These are phyloP conservation scores for Penicilliopsis zonata DNA, from an alignment of 495 filamentous ascomycete species.

Conservation along the genomic window DNA sequence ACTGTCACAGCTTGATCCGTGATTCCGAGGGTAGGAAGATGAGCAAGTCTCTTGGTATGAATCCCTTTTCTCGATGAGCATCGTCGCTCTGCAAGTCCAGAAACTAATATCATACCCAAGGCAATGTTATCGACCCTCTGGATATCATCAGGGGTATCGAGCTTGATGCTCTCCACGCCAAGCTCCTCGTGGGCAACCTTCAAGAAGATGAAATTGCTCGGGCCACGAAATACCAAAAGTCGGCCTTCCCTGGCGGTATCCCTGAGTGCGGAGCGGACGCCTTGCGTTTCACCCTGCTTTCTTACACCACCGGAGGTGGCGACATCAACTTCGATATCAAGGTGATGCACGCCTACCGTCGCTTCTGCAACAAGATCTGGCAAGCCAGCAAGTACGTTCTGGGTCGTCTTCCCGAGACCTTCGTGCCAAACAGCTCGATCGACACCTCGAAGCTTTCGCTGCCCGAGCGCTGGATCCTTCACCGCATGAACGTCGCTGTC, in stretches of 20 bases:
- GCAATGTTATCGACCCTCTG: constrained; percentile 74
- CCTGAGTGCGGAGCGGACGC: constrained; percentile 83
- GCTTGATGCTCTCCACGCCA: constrained; percentile 55
- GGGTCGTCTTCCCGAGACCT: constrained; percentile 61
- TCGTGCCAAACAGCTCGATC: constrained; percentile 45
- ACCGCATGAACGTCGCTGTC: constrained; percentile 63
- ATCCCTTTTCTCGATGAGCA: too few species aligned
- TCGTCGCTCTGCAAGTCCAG: too few species aligned
- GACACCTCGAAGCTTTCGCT: constrained; percentile 58
- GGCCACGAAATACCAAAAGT: constrained; percentile 68
- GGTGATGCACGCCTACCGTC: constrained; percentile 72
- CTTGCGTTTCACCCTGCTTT: constrained; percentile 66
- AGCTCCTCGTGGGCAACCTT: constrained; percentile 59
- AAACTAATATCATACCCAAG: too few species aligned
- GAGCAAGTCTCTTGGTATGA: constrained; percentile 72
- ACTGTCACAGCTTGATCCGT: constrained; percentile 65
- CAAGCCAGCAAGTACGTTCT: constrained; percentile 82
- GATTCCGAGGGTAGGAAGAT: constrained; percentile 75
- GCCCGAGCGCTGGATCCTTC: constrained; percentile 75
- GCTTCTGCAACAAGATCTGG: constrained; percentile 90
- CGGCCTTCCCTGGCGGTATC: constrained; percentile 67
- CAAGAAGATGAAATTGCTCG: constrained; percentile 60
- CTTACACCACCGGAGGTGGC: constrained; percentile 72
- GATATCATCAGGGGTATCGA: constrained; percentile 68
- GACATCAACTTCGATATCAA: constrained; percentile 79